These are phyloP conservation scores for Thozetella sp. DNA, from an alignment of 495 filamentous ascomycete genomes.

Conservation along the genomic window DNA sequence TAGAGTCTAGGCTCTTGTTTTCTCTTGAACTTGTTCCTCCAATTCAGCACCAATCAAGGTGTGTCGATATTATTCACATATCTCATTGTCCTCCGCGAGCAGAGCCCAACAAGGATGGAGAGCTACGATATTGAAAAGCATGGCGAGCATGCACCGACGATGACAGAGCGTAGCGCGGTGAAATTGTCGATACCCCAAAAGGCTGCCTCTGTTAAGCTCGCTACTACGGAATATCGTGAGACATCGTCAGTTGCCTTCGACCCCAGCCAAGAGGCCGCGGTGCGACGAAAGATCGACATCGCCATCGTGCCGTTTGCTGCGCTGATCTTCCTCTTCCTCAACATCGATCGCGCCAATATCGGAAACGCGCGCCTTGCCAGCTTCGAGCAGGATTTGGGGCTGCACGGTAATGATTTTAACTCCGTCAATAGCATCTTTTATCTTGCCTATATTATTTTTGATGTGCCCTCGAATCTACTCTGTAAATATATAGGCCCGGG, in stretches of 20 bases:
- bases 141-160: too few species aligned
- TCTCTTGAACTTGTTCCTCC: too few species aligned
- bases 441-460: conserved; percentile 73
- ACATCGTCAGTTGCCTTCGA: neutral
- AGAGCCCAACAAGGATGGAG: too few species aligned
- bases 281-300: conserved; percentile 8
- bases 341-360: conserved; percentile 11
- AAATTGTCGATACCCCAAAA: too few species aligned
- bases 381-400: conserved; percentile 54
- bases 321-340: conserved; percentile 9
- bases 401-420: conserved; percentile 68
- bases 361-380: conserved; percentile 49
- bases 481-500: conserved; percentile 57
- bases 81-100: too few species aligned
- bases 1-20: too few species aligned
- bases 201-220: too few species aligned
- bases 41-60: too few species aligned
- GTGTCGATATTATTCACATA: too few species aligned
- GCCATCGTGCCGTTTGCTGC: conserved; percentile 4
- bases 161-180: too few species aligned
- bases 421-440: conserved; percentile 58
- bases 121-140: too few species aligned
- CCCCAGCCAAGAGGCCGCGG: neutral
- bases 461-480: conserved; percentile 71
- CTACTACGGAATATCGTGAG: neutral